A percentile compares a stretch with the other conserved stretches of the same genome.
These are phyloP conservation scores for Russula abietina DNA, from an alignment of 768 basidiomycete species.

Conservation along the genomic window DNA sequence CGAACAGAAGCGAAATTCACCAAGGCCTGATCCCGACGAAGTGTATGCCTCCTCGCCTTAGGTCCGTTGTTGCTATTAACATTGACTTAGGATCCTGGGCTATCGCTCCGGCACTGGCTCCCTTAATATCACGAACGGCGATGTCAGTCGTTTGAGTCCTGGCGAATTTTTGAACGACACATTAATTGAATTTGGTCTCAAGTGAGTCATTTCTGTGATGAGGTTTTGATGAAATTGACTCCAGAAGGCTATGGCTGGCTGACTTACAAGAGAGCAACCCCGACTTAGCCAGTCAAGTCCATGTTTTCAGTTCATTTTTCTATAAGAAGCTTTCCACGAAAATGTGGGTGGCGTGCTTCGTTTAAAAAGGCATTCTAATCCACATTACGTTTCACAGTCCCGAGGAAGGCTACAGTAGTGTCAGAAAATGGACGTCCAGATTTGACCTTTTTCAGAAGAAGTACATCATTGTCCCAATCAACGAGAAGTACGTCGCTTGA, in stretches of 20 bases:
- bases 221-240: slow-evolving; percentile 1
- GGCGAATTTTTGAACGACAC: slow-evolving; percentile 94
- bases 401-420: slow-evolving; percentile 71
- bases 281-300: slow-evolving; percentile 61
- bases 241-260: slow-evolving; percentile 60
- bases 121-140: slow-evolving; percentile 76
- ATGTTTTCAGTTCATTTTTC: slow-evolving; percentile 97
- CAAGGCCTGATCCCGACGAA: slow-evolving; percentile 22
- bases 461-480: slow-evolving; percentile 92
- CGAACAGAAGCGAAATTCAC: slow-evolving; percentile 9
- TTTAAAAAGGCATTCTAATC: neutral
- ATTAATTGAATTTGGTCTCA: slow-evolving; percentile 91
- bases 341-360: slow-evolving; percentile 37
- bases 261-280: slow-evolving; percentile 51
- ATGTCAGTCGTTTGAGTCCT: slow-evolving; percentile 64
- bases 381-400: slow-evolving; percentile 30
- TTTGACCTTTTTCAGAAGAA: slow-evolving; percentile 86
- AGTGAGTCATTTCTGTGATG: slow-evolving; percentile 44
- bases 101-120: slow-evolving; percentile 72
- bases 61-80: neutral
- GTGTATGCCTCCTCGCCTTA: slow-evolving; percentile 7
- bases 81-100: slow-evolving; percentile 54
- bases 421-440: slow-evolving; percentile 91
- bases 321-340: slow-evolving; percentile 87
- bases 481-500: slow-evolving; percentile 68